Evolutionary conservation across 176 grass and related monocot species (phyloP).

Genomic region (Sorghum bicolor): Sorghum_bicolor_NCBIv3 NC_012872.2:8105501-8106000

Average conservation of each 20-base stretch:
- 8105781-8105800: background rate
- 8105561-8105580: slow-evolving; percentile 90
- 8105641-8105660: background rate
- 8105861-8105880: background rate
- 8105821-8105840: background rate
- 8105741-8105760: background rate
- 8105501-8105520: slow-evolving; percentile 53
- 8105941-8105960: background rate
- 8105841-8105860: background rate
- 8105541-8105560: slow-evolving; percentile 80
- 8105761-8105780: background rate
- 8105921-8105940: background rate
- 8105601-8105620: slow-evolving; percentile 5
- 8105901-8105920: background rate
- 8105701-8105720: background rate
- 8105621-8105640: background rate
- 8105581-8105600: slow-evolving; percentile 36
- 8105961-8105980: background rate
- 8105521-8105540: slow-evolving; percentile 32
- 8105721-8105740: background rate
- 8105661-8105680: background rate
- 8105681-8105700: background rate
- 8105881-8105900: background rate
- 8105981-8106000: background rate
- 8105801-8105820: background rate